Evolutionary conservation across 495 filamentous ascomycete species (phyloP).

Genomic region (Trichodelitschia bisporula): DNA sequence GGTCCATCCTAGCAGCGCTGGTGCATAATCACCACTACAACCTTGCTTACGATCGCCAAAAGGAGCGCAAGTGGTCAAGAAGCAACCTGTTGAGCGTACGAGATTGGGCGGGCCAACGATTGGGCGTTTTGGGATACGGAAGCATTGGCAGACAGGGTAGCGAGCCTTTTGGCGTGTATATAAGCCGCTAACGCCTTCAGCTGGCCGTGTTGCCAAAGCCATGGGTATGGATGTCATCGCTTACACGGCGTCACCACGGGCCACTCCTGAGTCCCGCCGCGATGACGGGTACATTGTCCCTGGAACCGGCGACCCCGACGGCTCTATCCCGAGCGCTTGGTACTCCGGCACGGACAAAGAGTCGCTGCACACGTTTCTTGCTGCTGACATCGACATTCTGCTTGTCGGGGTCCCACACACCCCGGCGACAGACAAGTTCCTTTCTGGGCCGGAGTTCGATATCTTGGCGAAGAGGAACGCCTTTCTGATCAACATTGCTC

Average conservation of each 20-base stretch:
- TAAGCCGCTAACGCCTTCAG: constrained; percentile 9
- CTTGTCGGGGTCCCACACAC: constrained; percentile 57
- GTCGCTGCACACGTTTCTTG: constrained; percentile 38
- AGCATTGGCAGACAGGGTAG: constrained; percentile 49
- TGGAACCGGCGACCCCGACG: constrained; percentile 55
- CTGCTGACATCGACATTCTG: constrained; percentile 45
- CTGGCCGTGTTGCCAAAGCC: constrained; percentile 39
- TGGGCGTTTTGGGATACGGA: constrained; percentile 68
- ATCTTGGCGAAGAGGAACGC: constrained; percentile 30
- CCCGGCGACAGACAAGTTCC: constrained; percentile 32
- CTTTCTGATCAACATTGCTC: constrained; percentile 49
- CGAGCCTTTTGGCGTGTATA: neutral
- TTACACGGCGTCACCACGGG: constrained; percentile 42
- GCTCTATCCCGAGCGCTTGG: constrained; percentile 45
- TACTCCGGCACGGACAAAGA: constrained; percentile 38
- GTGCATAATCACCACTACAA: constrained; percentile 29
- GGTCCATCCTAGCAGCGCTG: constrained; percentile 36
- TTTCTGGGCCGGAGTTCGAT: constrained; percentile 39
- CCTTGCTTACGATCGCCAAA: constrained; percentile 24
- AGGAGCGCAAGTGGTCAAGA: constrained; percentile 24
- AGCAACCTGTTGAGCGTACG: constrained; percentile 13
- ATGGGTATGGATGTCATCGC: constrained; percentile 65
- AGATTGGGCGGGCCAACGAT: constrained; percentile 28
- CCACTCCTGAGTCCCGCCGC: constrained; percentile 27
- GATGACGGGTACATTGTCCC: constrained; percentile 48